These are phyloP conservation scores for Ceratopteris richardii DNA, from an alignment of 75 land plant species.

Conservation along the genomic window DNA sequence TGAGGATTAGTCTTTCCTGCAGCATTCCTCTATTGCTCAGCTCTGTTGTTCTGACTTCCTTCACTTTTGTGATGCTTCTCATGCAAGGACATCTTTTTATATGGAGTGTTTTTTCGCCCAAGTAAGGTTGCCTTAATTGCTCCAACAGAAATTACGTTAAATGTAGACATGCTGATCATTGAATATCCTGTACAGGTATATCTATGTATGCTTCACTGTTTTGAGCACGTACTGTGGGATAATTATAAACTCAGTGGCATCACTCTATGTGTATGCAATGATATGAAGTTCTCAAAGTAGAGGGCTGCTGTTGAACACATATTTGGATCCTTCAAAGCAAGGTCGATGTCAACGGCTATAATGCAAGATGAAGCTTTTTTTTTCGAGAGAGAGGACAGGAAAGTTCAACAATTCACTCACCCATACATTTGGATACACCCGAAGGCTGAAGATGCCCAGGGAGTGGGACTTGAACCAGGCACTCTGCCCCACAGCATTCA, in stretches of 20 bases:
- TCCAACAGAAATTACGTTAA: background rate
- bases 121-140: slow-evolving; percentile 39
- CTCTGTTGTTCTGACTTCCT: slow-evolving; percentile 52
- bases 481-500: too few species aligned
- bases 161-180: too few species aligned
- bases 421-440: too few species aligned
- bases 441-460: too few species aligned
- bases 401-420: too few species aligned
- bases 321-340: too few species aligned
- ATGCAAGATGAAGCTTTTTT: too few species aligned
- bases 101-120: slow-evolving; percentile 99
- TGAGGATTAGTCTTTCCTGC: slow-evolving; percentile 48
- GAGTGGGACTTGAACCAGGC: too few species aligned
- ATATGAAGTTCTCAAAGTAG: too few species aligned
- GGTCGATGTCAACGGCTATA: too few species aligned
- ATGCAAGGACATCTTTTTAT: slow-evolving; percentile 89
- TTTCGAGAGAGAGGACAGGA: too few species aligned
- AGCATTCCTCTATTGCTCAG: slow-evolving; percentile 59
- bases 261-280: slow-evolving; percentile 25
- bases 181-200: slow-evolving; percentile 65
- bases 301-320: too few species aligned
- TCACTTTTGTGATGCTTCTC: slow-evolving; percentile 53
- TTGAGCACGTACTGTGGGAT: slow-evolving; percentile 48
- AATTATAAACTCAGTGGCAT: slow-evolving; percentile 26
- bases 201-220: slow-evolving; percentile 71